Base-by-base conservation (phyloP, 2,329 filamentous ascomycete species). In the Juglanconis juglandina region DNA sequence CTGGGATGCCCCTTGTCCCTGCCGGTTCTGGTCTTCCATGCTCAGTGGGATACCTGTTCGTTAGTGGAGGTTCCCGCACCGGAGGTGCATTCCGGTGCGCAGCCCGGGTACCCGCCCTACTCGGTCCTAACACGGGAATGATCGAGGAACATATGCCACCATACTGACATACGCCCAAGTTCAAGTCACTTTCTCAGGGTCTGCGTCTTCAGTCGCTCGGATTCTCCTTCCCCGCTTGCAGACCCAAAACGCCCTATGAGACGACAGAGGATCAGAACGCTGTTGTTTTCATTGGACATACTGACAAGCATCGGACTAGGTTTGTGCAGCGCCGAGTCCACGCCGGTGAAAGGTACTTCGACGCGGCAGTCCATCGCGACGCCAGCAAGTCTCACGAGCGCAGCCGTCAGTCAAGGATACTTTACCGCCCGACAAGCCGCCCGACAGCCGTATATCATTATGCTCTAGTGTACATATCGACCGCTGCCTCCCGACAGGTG, bases 41-140 rank as follows among this genome's bases (percentile, higher is more conserved):
- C 44, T 30, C n/a, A 34, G 35, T 34, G 53, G 39, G 24, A 24
- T 24, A 24, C 24, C 24, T 24, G 24, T 56, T n/a, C 48, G 46
- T 44, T 50, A 57, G 55, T 57, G 55, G 55, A 37, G 46, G 46
- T 42, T 57, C 46, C 55, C 46, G 55, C 46, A 3, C 34, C 55
- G 55, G 55, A 24, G n/a, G 47, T 14, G 30, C 34, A 4, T 34
- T 37, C 41, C 47, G 39, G 30, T 13, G 49, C 42, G 55, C 47
- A 51, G 24, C 11, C 6, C n/a, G n/a, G 30, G 53, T 55, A 55
- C 30, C 53, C 53, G 47, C 10, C 14, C 4, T 10, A 4, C 42
- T 47, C 32, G 42, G 14, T 8, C 33, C n/a, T 55, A 55, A 55
- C 53, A 55, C 30, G 14, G 39, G 8, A 7, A 47, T 5, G 14